These are phyloP conservation scores for Penicillium sp. DNA, from an alignment of 2,329 filamentous ascomycete species.

Conservation along the genomic window DNA sequence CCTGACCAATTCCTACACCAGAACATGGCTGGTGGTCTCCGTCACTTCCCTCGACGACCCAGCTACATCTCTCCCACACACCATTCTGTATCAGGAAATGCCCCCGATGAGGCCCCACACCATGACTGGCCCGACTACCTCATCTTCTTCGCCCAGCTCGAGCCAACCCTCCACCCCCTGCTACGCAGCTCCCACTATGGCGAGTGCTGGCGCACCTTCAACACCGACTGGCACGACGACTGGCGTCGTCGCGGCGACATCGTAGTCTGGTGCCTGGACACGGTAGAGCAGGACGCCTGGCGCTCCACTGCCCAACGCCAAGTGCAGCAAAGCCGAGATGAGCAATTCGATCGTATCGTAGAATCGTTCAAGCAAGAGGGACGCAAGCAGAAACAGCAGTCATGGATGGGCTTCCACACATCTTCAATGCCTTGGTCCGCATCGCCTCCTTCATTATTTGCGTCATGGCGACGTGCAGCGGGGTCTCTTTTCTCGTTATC, in stretches of 20 bases:
- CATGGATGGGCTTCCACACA: slow-evolving; percentile 14
- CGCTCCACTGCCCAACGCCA: slow-evolving; percentile 29
- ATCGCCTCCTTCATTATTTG: slow-evolving; percentile 13
- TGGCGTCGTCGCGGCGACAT: slow-evolving; percentile 61
- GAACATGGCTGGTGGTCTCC: slow-evolving; percentile 51
- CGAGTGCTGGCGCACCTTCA: slow-evolving; percentile 61
- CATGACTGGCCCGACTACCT: slow-evolving; percentile 52
- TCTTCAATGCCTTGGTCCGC: slow-evolving; percentile 1
- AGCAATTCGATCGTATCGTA: slow-evolving; percentile 39
- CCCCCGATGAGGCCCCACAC: slow-evolving; percentile 2
- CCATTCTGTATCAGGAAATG: neutral
- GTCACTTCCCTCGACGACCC: slow-evolving; percentile 34
- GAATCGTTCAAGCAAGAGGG: slow-evolving; percentile 33
- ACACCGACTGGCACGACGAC: slow-evolving; percentile 64
- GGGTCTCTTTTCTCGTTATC: slow-evolving; percentile 15
- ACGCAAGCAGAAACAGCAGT: slow-evolving; percentile 10
- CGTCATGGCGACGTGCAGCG: slow-evolving; percentile 19
- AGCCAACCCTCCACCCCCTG: slow-evolving; percentile 48
- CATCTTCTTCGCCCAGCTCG: slow-evolving; percentile 59
- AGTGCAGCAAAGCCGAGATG: slow-evolving; percentile 27
- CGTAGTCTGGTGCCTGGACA: slow-evolving; percentile 57
- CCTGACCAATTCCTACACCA: slow-evolving; percentile 58
- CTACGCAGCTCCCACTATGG: slow-evolving; percentile 52
- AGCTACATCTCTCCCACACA: slow-evolving; percentile 27
- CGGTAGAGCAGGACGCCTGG: slow-evolving; percentile 38